Evolutionary conservation across 768 basidiomycete genomes (phyloP).

Genomic region (Termitomyces sp.): DNA sequence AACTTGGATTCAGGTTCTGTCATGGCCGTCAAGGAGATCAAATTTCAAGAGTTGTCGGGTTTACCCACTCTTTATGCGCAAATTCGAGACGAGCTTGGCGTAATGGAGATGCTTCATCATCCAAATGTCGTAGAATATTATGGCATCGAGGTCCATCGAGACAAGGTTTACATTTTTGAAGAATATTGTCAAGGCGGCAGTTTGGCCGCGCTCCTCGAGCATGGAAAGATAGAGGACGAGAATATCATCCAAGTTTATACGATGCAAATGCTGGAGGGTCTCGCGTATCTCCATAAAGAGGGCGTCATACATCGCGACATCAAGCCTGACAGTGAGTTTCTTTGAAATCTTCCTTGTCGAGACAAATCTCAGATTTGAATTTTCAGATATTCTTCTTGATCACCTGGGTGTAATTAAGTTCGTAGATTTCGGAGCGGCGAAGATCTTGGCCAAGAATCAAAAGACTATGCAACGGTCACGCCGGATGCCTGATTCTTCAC

Average conservation of each 20-base stretch:
- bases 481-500: conserved; percentile 40
- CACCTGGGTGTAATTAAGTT: conserved; percentile 91
- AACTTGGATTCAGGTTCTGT: conserved; percentile 93
- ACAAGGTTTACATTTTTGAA: conserved; percentile 98
- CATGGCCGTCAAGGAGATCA: conserved; percentile 99
- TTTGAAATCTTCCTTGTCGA: neutral
- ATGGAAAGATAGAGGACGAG: conserved; percentile 95
- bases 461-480: conserved; percentile 75
- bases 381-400: conserved; percentile 84
- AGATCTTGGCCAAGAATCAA: conserved; percentile 88
- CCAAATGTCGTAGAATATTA: conserved; percentile 98
- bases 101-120: conserved; percentile 98
- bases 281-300: conserved; percentile 89
- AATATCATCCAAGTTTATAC: conserved; percentile 93
- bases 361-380: conserved; percentile 2
- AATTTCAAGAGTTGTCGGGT: conserved; percentile 89
- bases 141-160: conserved; percentile 97
- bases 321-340: conserved; percentile 89
- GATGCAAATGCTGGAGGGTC: conserved; percentile 93
- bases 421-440: conserved; percentile 97
- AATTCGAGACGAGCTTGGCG: conserved; percentile 91
- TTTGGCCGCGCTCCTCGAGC: conserved; percentile 80
- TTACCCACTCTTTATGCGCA: conserved; percentile 85
- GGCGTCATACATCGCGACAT: conserved; percentile 95
- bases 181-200: conserved; percentile 98